Evolutionary conservation across 225 moss, liverwort and hornwort species (phyloP).

Genomic region (Takakia lepidozioides): DNA sequence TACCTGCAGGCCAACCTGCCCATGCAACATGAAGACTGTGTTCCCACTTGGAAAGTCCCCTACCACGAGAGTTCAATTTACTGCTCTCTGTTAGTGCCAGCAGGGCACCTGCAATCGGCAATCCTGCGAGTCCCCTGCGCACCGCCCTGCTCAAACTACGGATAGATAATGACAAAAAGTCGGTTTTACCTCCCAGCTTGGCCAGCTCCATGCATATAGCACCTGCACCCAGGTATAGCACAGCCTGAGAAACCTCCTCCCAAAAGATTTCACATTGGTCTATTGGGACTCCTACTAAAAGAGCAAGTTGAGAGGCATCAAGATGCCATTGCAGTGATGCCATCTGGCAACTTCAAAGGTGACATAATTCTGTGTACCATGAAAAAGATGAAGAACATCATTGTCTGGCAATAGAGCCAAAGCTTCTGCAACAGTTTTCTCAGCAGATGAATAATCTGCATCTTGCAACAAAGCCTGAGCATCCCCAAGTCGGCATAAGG

Average conservation of each 20-base stretch:
- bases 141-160: constrained; percentile 68
- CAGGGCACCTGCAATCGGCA: constrained; percentile 62
- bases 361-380: constrained; percentile 37
- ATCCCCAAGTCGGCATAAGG: constrained; percentile 40
- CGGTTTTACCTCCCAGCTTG: constrained; percentile 43
- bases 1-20: constrained; percentile 83
- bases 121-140: constrained; percentile 28
- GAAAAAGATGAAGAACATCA: constrained; percentile 65
- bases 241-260: neutral
- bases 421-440: constrained; percentile 66
- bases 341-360: neutral
- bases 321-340: neutral
- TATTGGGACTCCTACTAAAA: no score
- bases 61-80: constrained; percentile 34
- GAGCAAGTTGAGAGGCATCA: neutral
- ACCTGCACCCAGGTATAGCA: constrained; percentile 30
- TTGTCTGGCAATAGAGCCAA: constrained; percentile 43
- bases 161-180: constrained; percentile 40
- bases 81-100: constrained; percentile 54
- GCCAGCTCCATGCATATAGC: constrained; percentile 64
- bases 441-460: constrained; percentile 61
- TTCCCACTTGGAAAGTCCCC: constrained; percentile 63
- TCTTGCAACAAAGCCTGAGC: constrained; percentile 51
- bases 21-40: constrained; percentile 63
- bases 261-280: no score